Base-by-base conservation (phyloP, 306 rosid genomes). In the Citrullus colocynthis region DNA sequence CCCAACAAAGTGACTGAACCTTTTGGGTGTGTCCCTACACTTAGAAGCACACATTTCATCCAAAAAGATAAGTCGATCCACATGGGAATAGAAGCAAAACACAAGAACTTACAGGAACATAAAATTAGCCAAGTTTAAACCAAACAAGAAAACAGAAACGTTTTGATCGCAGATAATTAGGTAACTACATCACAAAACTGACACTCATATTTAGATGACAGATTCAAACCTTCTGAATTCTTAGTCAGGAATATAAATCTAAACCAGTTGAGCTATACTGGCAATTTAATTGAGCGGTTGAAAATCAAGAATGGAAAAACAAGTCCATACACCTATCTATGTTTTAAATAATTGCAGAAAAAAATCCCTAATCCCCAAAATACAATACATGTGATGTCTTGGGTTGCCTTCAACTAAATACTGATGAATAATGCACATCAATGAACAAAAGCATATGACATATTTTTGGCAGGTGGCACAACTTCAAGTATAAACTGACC, bases 1-100 rank as follows among this genome's bases (percentile, higher is more conserved):
- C 91, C 99, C 99, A 95, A 78, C 96, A 90, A 76, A 95, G 93
- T 28, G 90, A 95, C 71, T 83, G 78, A 69, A 95, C 67, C 15
- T 85, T 80, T 83, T 92, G 92, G 28, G 90, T 82, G 80, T 92
- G 99, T 58, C 98, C 99, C 99, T 95, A 49, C 61, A 85, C 76
- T 77, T 80, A 72, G 57, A 83, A 85, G 55, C 52, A 73, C 83
- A 62, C 18, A 74, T 66, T 79, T 62, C 79, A 20, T 5, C 11
- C 58, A 83, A 45, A 45, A 64, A 67, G 58, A 37, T 64, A 42
- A 55, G 67, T 2, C 21, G 16, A 71, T 24, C 14, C 76, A 16
- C 24, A 36, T 64, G 42, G 49, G 61, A 17, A 73, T 20, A 9
- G 3, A 58, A 9, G 16, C 15, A 9, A 6, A n/a, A n/a, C 28